These are phyloP conservation scores for Dalbergia cochinchinensis DNA, from an alignment of 306 rosid genomes.

Conservation along the genomic window DNA sequence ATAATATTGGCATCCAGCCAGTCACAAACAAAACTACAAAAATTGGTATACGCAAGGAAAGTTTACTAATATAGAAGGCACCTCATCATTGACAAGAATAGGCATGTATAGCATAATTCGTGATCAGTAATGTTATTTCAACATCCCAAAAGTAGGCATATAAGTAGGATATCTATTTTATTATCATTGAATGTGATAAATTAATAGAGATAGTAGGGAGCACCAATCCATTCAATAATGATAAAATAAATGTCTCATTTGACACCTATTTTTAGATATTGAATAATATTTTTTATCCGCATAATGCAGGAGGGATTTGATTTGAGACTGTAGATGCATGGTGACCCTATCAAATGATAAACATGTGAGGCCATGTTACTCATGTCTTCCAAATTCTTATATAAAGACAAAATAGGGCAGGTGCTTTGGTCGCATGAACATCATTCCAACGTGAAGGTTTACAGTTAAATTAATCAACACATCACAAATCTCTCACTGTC, in stretches of 20 bases:
- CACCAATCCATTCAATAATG: too few relatives aligned
- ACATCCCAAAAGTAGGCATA: too few relatives aligned
- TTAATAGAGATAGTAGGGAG: too few relatives aligned
- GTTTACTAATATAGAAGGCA: slow-evolving; percentile 23
- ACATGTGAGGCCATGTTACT: slow-evolving; percentile 76
- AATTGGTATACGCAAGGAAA: slow-evolving; percentile 25
- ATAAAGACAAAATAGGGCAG: slow-evolving; percentile 48
- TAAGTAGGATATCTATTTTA: too few relatives aligned
- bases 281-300: too few relatives aligned
- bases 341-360: slow-evolving; percentile 41
- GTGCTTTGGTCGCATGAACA: slow-evolving; percentile 42
- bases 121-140: slow-evolving; percentile 6
- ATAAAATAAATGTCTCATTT: too few relatives aligned
- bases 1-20: not conserved
- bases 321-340: slow-evolving; percentile 33
- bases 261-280: too few relatives aligned
- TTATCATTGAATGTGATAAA: too few relatives aligned
- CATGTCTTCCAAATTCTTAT: slow-evolving; percentile 50
- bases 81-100: slow-evolving; percentile 46
- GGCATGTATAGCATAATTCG: slow-evolving; percentile 35
- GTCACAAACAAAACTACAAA: not conserved
- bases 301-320: not conserved
- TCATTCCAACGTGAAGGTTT: slow-evolving; percentile 26
- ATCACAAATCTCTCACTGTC: slow-evolving; percentile 23
- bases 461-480: slow-evolving; percentile 38